phyloP scores from a whole-genome alignment of 805 yeast genomes.

The Candida coleopterorum region DNA sequence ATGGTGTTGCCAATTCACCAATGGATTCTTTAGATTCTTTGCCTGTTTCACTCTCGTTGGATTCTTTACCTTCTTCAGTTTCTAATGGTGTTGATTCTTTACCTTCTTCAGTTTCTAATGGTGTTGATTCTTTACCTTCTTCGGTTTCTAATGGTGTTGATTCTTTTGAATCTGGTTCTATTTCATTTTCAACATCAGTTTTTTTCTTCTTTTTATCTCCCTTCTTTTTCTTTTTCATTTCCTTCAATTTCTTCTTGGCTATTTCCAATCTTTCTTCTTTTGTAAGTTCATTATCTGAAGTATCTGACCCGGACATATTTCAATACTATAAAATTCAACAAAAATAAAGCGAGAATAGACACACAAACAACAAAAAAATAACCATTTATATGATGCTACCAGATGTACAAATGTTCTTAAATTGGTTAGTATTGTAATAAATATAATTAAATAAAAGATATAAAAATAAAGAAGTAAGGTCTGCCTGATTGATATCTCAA shows the following conservation, averaged over 20 bases:
- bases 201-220: conserved; percentile 41
- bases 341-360: too few relatives aligned
- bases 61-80: conserved; percentile 2
- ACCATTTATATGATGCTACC: too few relatives aligned
- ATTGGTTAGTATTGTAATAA: too few relatives aligned
- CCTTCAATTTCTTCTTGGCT: conserved; percentile 70
- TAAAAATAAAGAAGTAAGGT: too few relatives aligned
- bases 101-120: conserved; percentile 7
- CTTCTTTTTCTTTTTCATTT: conserved; percentile 54
- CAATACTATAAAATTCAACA: too few relatives aligned
- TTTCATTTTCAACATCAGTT: conserved; percentile 27
- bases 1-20: too few relatives aligned
- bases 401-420: too few relatives aligned
- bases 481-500: too few relatives aligned
- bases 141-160: conserved; percentile 7
- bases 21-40: conserved; percentile 7
- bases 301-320: conserved; percentile 12
- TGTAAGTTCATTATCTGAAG: conserved; percentile 22
- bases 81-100: conserved; percentile 2
- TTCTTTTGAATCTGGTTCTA: conserved; percentile 37
- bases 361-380: too few relatives aligned
- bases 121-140: too few relatives aligned
- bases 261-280: conserved; percentile 66
- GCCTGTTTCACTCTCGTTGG: conserved; percentile 7
- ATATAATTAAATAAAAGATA: too few relatives aligned